Evolutionary conservation across 331 rosid genomes (phyloP).

Genomic region (Acacia pycnantha): DNA sequence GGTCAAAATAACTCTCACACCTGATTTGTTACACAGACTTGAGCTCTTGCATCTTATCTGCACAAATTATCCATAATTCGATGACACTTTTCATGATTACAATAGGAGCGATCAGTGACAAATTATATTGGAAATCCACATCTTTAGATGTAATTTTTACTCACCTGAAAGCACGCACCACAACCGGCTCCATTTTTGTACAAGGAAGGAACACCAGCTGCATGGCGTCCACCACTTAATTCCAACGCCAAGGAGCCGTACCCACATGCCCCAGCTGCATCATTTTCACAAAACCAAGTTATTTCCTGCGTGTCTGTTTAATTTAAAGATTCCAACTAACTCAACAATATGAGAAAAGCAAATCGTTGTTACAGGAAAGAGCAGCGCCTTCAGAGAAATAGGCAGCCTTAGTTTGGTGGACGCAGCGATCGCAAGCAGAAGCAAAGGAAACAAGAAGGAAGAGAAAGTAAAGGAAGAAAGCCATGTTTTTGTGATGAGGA

Average conservation of each 20-base stretch:
- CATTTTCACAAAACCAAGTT: slow-evolving; percentile 21
- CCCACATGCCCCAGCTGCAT: slow-evolving; percentile 93
- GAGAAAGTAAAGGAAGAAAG: slow-evolving; percentile 43
- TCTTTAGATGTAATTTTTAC: not conserved
- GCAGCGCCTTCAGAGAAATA: slow-evolving; percentile 53
- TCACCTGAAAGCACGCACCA: slow-evolving; percentile 88
- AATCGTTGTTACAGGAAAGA: slow-evolving; percentile 55
- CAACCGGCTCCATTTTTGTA: slow-evolving; percentile 81
- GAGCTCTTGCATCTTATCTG: slow-evolving; percentile 86
- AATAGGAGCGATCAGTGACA: not conserved
- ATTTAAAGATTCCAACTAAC: not conserved
- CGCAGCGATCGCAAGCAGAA: slow-evolving; percentile 78
- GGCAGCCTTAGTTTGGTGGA: slow-evolving; percentile 63
- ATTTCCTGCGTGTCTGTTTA: not conserved
- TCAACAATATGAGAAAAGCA: not conserved
- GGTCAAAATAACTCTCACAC: slow-evolving; percentile 59
- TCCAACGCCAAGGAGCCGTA: slow-evolving; percentile 72
- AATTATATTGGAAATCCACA: not conserved
- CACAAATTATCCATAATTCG: slow-evolving; percentile 5
- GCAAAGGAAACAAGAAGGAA: slow-evolving; percentile 54
- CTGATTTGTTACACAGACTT: slow-evolving; percentile 46
- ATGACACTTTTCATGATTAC: not conserved
- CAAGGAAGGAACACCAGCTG: slow-evolving; percentile 68
- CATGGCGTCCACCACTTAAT: slow-evolving; percentile 53
- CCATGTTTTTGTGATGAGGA: slow-evolving; percentile 40